Evolutionary conservation across 495 filamentous ascomycete species (phyloP), one percentile per base, ranked within the genome.

Genomic region (Hypoxylon lenormandii): DNA sequence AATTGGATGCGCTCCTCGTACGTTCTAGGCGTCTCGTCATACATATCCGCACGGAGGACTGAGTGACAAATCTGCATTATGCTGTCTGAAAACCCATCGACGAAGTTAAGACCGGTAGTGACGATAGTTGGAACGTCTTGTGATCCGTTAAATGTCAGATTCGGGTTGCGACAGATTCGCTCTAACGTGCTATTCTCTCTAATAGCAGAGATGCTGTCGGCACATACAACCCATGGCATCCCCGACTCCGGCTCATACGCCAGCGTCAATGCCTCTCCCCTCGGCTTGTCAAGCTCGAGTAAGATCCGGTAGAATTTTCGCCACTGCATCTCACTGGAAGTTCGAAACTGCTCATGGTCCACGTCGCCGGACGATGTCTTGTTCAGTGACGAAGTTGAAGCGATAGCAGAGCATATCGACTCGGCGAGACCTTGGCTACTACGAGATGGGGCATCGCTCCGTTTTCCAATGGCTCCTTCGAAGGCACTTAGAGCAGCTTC

Each of bases 241-340:
- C 89, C 88, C 10, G 81, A 81, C 40, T 87, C 81, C 0, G 82
- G 72, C 71, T 98, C 96, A 64, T 89, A 90, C 0, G 87, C 86
- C 30, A 98, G 79, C 3, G 91, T 87, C 38, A 96, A 74, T 2
- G 89, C 86, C 72, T 97, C 92, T 5, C 90, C 88, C 72, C 93
- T 85, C 62, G 91, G 88, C 63, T 89, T 93, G 72, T 99, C 91
- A 19, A 99, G 84, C 73, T 98, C 94, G 11, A 88, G 81, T 49
- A 94, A 83, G 19, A 97, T 83, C 40, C 94, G 89, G 80, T 91
- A 95, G 78, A 95, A 96, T 45, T 92, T 85, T 42, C 90, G 87
- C 96, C 95, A 98, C 72, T 97, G 94, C 7, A 88, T 81, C 73
- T 93, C 88, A 40, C 89, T 89, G 28, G 90, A 87, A 26, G 79